Evolutionary conservation across 1,139 yeast genomes (phyloP).

Genomic region (Meyerozyma athensensis): DNA sequence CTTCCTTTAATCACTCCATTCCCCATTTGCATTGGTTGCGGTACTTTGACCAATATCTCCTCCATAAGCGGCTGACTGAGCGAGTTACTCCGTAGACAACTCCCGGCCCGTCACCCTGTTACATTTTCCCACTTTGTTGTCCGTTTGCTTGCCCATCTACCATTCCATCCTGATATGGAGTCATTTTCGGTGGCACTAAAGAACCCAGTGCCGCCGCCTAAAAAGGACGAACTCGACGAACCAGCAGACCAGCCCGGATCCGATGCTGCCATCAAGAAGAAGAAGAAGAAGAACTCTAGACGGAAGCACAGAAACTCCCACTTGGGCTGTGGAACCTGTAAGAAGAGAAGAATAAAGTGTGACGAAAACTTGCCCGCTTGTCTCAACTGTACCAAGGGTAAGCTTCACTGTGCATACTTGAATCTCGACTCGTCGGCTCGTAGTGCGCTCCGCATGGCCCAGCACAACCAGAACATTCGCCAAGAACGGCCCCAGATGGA

Average conservation of each 20-base stretch:
- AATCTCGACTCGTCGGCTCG: slow-evolving; percentile 48
- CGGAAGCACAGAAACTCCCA: slow-evolving; percentile 63
- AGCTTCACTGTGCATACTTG: slow-evolving; percentile 50
- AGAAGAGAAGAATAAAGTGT: slow-evolving; percentile 62
- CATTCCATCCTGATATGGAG: slow-evolving; percentile 16
- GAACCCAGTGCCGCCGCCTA: slow-evolving; percentile 30
- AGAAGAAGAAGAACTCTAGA: slow-evolving; percentile 46
- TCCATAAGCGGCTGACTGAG: background rate
- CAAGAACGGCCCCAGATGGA: slow-evolving; percentile 18
- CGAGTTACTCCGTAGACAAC: no score
- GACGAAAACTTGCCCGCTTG: slow-evolving; percentile 63
- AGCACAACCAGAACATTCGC: slow-evolving; percentile 41
- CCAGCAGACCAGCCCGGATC: slow-evolving; percentile 2
- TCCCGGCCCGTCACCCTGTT: no score
- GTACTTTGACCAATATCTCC: background rate
- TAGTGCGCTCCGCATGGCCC: slow-evolving; percentile 49
- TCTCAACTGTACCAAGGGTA: slow-evolving; percentile 56
- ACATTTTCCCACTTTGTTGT: background rate
- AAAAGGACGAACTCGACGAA: slow-evolving; percentile 8
- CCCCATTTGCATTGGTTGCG: no score
- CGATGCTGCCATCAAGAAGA: slow-evolving; percentile 16
- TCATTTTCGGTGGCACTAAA: slow-evolving; percentile 25
- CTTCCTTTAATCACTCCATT: no score
- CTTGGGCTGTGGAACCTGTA: slow-evolving; percentile 62
- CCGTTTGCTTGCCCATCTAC: background rate